Percentiles rank a stretch among this genome's conserved stretches.
phyloP scores from a whole-genome alignment of 495 filamentous ascomycete species.

The Neurospora sublineolata region DNA sequence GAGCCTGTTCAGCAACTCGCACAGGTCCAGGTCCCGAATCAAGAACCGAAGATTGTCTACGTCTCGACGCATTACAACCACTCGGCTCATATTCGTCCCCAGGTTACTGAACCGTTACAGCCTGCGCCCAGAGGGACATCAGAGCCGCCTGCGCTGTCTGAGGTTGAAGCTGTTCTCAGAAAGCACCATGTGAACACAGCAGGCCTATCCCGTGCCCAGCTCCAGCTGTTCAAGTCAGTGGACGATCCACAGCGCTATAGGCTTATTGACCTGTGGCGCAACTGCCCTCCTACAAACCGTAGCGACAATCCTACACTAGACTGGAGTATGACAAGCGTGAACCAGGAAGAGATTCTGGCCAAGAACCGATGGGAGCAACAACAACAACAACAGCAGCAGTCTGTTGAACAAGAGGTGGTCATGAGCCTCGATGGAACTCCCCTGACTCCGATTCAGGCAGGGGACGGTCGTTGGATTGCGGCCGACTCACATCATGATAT shows the following conservation, averaged over 20 bases:
- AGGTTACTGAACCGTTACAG: conserved; percentile 16
- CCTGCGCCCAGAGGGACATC: conserved; percentile 31
- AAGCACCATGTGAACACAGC: conserved; percentile 45
- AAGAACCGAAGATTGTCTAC: conserved; percentile 41
- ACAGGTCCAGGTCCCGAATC: conserved; percentile 14
- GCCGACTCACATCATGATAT: conserved; percentile 13
- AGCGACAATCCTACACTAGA: conserved; percentile 31
- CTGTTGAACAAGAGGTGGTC: conserved; percentile 9
- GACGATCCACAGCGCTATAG: conserved; percentile 45
- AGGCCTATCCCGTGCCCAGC: conserved; percentile 43
- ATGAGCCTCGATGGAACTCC: conserved; percentile 40
- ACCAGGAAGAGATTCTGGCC: conserved; percentile 39
- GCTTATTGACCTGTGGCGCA: conserved; percentile 56
- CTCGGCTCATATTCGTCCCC: conserved; percentile 43
- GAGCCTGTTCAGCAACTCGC: conserved; percentile 23
- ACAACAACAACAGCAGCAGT: conserved; percentile 16
- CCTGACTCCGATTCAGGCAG: conserved; percentile 38
- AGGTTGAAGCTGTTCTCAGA: conserved; percentile 26
- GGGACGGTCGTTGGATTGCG: conserved; percentile 38
- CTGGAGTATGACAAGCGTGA: conserved; percentile 36
- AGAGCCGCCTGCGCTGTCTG: conserved; percentile 32
- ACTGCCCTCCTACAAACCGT: conserved; percentile 37
- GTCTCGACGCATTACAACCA: conserved; percentile 70
- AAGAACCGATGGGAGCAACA: conserved; percentile 42
- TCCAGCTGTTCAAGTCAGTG: conserved; percentile 50